Conservation (phyloP, 257 asterid species). For the Penstemon newberryi region DNA sequence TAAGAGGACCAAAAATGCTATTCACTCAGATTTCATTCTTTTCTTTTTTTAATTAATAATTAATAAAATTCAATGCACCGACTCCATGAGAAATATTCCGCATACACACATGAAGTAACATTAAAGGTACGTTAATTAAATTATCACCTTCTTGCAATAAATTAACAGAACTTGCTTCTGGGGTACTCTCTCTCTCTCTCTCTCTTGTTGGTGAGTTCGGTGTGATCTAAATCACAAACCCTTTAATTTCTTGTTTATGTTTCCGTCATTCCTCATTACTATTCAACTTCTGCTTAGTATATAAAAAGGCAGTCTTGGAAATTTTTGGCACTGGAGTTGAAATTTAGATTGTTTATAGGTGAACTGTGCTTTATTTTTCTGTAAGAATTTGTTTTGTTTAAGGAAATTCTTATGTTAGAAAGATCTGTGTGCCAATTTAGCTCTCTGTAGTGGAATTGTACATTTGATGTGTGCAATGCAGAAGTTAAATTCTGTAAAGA, state of each 20-base stretch:
- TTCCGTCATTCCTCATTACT: no score
- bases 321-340: neutral
- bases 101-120: neutral
- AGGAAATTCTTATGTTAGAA: neutral
- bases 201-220: slow-evolving; percentile 35
- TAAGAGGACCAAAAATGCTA: no score
- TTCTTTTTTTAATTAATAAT: no score
- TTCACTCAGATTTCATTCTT: no score
- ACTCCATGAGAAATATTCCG: no score
- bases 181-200: neutral
- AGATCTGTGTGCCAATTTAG: slow-evolving; percentile 16
- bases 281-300: neutral
- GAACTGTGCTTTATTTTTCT: slow-evolving; percentile 24
- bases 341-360: slow-evolving; percentile 9
- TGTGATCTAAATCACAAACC: neutral
- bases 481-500: slow-evolving; percentile 6
- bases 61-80: no score
- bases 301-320: slow-evolving; percentile 13
- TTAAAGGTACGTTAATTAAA: slow-evolving; percentile 11
- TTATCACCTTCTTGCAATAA: neutral
- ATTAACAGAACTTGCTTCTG: neutral
- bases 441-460: slow-evolving; percentile 12
- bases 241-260: neutral
- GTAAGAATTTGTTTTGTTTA: neutral
- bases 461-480: neutral